phyloP scores from a whole-genome alignment of 2,329 filamentous ascomycete species.

The Fusarium sp. region DNA sequence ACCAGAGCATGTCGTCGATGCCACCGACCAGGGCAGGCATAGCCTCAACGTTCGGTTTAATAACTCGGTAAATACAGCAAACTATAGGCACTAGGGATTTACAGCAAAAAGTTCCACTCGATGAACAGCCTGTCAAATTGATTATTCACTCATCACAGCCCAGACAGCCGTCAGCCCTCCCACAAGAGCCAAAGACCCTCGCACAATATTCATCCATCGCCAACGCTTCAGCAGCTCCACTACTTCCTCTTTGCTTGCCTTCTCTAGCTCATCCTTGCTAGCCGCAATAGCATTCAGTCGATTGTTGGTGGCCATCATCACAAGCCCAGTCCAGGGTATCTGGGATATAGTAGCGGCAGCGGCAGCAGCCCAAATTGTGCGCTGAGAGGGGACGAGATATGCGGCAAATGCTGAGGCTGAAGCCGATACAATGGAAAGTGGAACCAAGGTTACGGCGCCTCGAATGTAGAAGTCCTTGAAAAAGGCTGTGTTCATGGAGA shows the following conservation, averaged over 20 bases:
- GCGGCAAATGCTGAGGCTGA: constrained; percentile 25
- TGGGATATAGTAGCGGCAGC: constrained; percentile 25
- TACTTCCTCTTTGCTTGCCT: constrained; percentile 21
- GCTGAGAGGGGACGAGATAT: constrained; percentile 30
- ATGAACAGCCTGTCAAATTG: not conserved
- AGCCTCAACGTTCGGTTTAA: not conserved
- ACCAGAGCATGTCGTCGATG: too few species aligned
- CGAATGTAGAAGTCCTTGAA: constrained; percentile 35
- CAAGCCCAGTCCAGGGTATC: constrained; percentile 30
- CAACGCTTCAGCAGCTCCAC: constrained; percentile 26
- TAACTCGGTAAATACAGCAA: not conserved
- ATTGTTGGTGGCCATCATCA: constrained; percentile 34
- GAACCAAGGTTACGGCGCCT: constrained; percentile 23
- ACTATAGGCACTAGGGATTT: not conserved
- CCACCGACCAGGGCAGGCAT: not conserved
- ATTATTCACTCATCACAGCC: constrained; percentile 17
- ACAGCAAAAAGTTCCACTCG: not conserved
- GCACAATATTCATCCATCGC: constrained; percentile 36
- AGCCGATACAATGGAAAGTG: constrained; percentile 22
- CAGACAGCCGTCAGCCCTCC: constrained; percentile 29
- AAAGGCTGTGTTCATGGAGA: constrained; percentile 25
- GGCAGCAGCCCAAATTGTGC: constrained; percentile 20
- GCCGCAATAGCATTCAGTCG: constrained; percentile 21
- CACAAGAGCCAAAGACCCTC: constrained; percentile 26
- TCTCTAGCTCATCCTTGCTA: constrained; percentile 22